Base-by-base conservation (phyloP, 805 yeast species). In the Candida koratica region DNA sequence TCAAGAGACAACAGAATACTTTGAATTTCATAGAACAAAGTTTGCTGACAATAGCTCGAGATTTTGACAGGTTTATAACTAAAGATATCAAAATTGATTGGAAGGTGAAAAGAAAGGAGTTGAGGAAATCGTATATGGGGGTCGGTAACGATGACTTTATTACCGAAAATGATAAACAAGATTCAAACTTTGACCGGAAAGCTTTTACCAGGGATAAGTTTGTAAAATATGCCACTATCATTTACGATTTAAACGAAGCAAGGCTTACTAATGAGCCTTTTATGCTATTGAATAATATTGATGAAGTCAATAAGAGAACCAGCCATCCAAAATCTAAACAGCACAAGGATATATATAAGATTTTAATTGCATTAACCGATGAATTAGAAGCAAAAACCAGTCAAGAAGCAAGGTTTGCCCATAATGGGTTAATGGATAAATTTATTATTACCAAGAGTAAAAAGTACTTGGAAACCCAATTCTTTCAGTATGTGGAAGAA, bases 1-100 rank as follows among this genome's bases (percentile, higher is more conserved):
- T 73, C 15, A 84, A 82, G 50, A 84, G 84, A 51, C 94, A 88
- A 39, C 95, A 88, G 55, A 86, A 77, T 53, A 80, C 88, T 23
- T 60, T 88, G 29, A 70, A 81, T 15, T 82, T 95, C 4, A 87
- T 90, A 44, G 96, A 89, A 53, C 87, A 80, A 47, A 73, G 88
- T 0, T 70, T 89, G 41, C 61, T 73, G 2, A 60, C 77, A 14
- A 88, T 95, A 4, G 81, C 94, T 3, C 71, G 71, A 38, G 96
- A 88, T 52, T 93, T 90, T 59, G 96, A 89, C 55, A 61, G 58
- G 28, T 84, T 79, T 54, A 79, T 90, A 41, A 79, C 72, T 47
- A 76, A 79, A 43, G 84, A 81, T 48, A 69, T 93, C 17, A 66
- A 82, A 3, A 69, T 84, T 32, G 96, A 89, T 56, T 93, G 97